phyloP scores from a whole-genome alignment of 2,329 filamentous ascomycete species.

The Leptoxyphium fumago region DNA sequence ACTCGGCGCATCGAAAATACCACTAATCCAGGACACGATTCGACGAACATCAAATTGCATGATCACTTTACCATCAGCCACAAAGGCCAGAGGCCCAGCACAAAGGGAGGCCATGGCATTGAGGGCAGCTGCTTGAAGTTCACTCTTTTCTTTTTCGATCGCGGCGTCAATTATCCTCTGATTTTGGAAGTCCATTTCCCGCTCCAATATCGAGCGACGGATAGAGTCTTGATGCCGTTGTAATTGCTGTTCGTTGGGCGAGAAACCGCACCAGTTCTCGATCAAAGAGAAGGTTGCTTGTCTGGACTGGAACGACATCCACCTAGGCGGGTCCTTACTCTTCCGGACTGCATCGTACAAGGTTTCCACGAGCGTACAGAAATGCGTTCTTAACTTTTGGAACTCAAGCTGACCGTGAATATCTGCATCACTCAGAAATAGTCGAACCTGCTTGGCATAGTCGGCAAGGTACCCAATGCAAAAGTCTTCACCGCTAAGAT shows the following conservation, averaged over 20 bases:
- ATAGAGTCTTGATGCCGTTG: constrained; percentile 72
- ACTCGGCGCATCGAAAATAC: constrained; percentile 82
- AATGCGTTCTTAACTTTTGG: constrained; percentile 79
- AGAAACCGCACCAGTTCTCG: constrained; percentile 99
- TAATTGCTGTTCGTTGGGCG: constrained; percentile 74
- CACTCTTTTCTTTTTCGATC: constrained; percentile 94
- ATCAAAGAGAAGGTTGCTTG: constrained; percentile 93
- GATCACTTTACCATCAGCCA: constrained; percentile 72
- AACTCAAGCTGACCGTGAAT: constrained; percentile 93
- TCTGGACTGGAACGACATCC: constrained; percentile 94
- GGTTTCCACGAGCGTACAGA: constrained; percentile 85
- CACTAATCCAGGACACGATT: constrained; percentile 90
- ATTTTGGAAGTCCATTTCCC: constrained; percentile 57
- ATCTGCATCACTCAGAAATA: constrained; percentile 88
- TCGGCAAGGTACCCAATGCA: constrained; percentile 75
- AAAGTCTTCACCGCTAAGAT: constrained; percentile 66
- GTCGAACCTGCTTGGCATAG: constrained; percentile 81
- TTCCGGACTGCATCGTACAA: constrained; percentile 83
- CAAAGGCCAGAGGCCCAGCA: constrained; percentile 66
- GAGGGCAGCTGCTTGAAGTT: constrained; percentile 75
- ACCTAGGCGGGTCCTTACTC: constrained; percentile 69
- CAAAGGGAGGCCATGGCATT: constrained; percentile 94
- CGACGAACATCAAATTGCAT: constrained; percentile 84
- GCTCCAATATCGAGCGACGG: constrained; percentile 68
- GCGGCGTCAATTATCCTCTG: constrained; percentile 68